Evolutionary conservation across 805 yeast genomes (phyloP), one percentile per base, ranked within the genome.

Genomic region (Saccharomycopsis sp.): DNA sequence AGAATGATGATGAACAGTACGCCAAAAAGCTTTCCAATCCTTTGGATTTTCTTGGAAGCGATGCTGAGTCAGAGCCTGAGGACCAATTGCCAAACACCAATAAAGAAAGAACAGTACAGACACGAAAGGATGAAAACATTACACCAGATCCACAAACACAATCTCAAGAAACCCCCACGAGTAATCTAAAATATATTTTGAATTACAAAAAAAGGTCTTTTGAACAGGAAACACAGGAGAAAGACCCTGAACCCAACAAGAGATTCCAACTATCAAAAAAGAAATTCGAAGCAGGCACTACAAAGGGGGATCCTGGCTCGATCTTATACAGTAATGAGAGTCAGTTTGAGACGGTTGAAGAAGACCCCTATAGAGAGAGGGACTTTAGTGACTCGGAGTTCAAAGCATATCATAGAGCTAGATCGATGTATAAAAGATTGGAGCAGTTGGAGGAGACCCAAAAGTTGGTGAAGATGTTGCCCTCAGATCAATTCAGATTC

Each of bases 401-500:
- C 23, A 16, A 29, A n/a, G 34, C 27, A 19, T 42, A 38, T 18
- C 39, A 39, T 16, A 35, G 15, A 25, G 30, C 30, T 33, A 36
- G 22, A 20, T 15, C 30, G 15, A 27, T 36, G 3, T 34, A 38
- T n/a, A 22, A 39, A 9, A 33, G 38, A 16, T 32, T 46, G 9
- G 26, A 27, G 9, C 36, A 36, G 17, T 15, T 46, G 10, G 41
- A 46, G 13, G 36, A 45, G 5, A 31, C 42, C 20, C 44, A 46
- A 16, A 23, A 39, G 29, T 17, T 46, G 12, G 42, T 46, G 12
- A 46, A 43, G 25, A 17, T 45, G 8, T 34, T 46, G 10, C 40
- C 44, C 10, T 38, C 41, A 7, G 34, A 39, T 21, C 36, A 46
- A 29, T 46, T 42, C 22, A 34, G 46, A n/a, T 30, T 46, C 23